Conservation (phyloP, 2,329 filamentous ascomycete genomes). For the Acrocalymma vagum region DNA sequence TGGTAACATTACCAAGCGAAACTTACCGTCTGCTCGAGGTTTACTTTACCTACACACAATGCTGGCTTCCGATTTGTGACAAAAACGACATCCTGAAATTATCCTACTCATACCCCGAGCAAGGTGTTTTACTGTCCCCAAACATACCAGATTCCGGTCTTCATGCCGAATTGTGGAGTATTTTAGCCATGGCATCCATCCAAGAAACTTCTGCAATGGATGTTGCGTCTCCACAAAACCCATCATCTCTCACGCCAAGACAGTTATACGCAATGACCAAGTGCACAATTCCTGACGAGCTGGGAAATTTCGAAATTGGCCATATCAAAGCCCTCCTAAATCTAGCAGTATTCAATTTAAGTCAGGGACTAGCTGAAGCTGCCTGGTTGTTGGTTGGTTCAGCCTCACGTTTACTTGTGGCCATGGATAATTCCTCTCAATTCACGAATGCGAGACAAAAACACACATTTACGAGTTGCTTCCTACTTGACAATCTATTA, state of each 20-base stretch:
- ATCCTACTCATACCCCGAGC: slow-evolving; percentile 61
- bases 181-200: slow-evolving; percentile 49
- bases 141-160: slow-evolving; percentile 38
- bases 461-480: slow-evolving; percentile 63
- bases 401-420: slow-evolving; percentile 63
- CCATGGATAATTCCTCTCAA: slow-evolving; percentile 45
- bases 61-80: slow-evolving; percentile 78
- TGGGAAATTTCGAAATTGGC: slow-evolving; percentile 40
- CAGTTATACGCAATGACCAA: slow-evolving; percentile 32
- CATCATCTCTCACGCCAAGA: no score
- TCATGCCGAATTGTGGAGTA: slow-evolving; percentile 56
- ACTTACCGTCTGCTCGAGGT: slow-evolving; percentile 21
- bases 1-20: no score
- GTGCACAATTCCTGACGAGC: slow-evolving; percentile 36
- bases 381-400: slow-evolving; percentile 73
- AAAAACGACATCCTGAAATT: slow-evolving; percentile 68
- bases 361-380: slow-evolving; percentile 61
- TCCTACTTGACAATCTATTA: slow-evolving; percentile 68
- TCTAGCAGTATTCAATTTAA: slow-evolving; percentile 69
- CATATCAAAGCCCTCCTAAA: slow-evolving; percentile 53
- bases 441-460: slow-evolving; percentile 40
- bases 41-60: slow-evolving; percentile 78
- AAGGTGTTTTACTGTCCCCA: slow-evolving; percentile 46
- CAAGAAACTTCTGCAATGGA: slow-evolving; percentile 18
- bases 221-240: no score